A percentile compares a stretch with the other conserved stretches of the same genome.
Conservation (phyloP, 306 rosid genomes). For the Sicyos edulis region DNA sequence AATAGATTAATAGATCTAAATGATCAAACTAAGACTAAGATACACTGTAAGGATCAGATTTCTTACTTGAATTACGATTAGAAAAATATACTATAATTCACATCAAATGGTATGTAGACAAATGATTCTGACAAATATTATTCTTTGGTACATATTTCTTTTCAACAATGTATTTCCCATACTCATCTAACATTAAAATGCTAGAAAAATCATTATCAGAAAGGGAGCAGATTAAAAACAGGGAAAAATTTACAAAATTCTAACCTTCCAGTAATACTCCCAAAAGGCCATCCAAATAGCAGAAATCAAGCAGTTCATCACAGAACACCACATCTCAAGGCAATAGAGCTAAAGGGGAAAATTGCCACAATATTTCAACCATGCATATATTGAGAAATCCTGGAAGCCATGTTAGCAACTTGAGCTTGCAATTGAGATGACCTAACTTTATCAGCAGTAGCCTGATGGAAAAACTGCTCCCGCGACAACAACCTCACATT, state of each 20-base stretch:
- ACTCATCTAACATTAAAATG: slow-evolving; percentile 13
- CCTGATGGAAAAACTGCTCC: slow-evolving; percentile 82
- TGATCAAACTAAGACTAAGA: neutral
- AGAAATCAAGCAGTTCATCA: slow-evolving; percentile 13
- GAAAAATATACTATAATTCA: slow-evolving; percentile 7
- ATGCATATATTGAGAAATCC: slow-evolving; percentile 52
- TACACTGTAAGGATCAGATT: neutral
- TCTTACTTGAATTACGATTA: neutral
- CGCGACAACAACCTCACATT: slow-evolving; percentile 73
- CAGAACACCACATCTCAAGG: slow-evolving; percentile 8
- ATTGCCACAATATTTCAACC: slow-evolving; percentile 16
- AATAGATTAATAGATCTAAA: neutral
- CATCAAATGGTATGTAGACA: slow-evolving; percentile 2
- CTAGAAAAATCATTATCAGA: neutral
- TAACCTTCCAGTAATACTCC: slow-evolving; percentile 14
- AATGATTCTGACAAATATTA: slow-evolving; percentile 13
- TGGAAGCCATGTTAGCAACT: slow-evolving; percentile 70
- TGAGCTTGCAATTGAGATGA: slow-evolving; percentile 84
- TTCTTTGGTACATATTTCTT: slow-evolving; percentile 17
- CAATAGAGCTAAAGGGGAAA: neutral
- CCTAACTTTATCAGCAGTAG: slow-evolving; percentile 59
- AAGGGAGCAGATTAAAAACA: neutral
- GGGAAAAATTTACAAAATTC: slow-evolving; percentile 18
- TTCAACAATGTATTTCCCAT: slow-evolving; percentile 8
- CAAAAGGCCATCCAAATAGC: slow-evolving; percentile 13